Conservation (phyloP, 2,329 filamentous ascomycete species). For the Xylariaceae sp. region DNA sequence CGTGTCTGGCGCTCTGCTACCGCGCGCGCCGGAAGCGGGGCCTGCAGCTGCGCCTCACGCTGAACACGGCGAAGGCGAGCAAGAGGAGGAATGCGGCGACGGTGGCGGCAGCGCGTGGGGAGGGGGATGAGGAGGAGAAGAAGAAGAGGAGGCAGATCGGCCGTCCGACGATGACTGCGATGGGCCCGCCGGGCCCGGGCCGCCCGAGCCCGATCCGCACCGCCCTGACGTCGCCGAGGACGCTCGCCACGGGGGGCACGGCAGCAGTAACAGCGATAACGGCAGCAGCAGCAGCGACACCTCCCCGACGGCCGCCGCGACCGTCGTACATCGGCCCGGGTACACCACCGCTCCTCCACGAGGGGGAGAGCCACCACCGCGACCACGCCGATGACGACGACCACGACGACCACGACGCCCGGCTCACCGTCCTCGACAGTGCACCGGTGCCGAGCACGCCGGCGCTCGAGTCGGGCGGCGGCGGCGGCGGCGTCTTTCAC, state of each 20-base stretch:
- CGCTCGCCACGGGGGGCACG: neutral
- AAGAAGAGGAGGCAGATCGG: neutral
- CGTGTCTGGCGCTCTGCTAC: slow-evolving; percentile 14
- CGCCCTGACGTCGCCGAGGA: neutral
- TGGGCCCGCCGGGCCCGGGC: neutral
- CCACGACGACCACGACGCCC: slow-evolving; percentile 3
- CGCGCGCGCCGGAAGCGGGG: slow-evolving; percentile 12
- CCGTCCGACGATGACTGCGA: neutral
- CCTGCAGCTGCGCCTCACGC: slow-evolving; percentile 6
- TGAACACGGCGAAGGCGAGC: slow-evolving; percentile 1
- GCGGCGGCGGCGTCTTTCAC: neutral
- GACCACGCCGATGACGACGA: neutral
- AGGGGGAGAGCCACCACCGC: neutral
- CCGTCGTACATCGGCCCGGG: too few relatives aligned
- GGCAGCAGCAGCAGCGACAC: neutral
- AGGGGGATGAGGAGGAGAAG: slow-evolving; percentile 1
- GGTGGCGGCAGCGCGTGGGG: too few relatives aligned
- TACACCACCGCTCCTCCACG: too few relatives aligned
- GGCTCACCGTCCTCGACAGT: slow-evolving; percentile 6
- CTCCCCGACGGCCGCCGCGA: too few relatives aligned
- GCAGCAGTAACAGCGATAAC: neutral
- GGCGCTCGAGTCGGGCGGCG: slow-evolving; percentile 16
- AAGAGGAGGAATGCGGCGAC: neutral
- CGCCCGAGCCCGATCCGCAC: slow-evolving; percentile 9
- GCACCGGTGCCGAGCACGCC: slow-evolving; percentile 17